These are phyloP conservation scores for Quercus berberidifolia DNA, from an alignment of 306 rosid species.

Conservation along the genomic window DNA sequence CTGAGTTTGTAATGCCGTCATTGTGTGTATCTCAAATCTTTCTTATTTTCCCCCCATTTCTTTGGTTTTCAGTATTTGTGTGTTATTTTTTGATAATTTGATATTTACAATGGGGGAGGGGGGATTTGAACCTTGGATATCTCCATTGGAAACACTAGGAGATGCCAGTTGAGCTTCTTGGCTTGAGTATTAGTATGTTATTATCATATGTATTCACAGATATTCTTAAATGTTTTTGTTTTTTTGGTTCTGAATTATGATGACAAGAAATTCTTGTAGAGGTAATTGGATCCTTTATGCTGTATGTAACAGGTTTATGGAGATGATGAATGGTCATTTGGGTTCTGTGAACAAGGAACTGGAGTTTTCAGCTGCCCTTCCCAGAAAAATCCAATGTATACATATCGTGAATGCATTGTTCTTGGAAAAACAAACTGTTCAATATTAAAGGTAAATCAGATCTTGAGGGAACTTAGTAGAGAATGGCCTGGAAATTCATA, in stretches of 20 bases:
- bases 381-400: slow-evolving; percentile 90
- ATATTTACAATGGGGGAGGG: too few species aligned
- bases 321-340: slow-evolving; percentile 98
- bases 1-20: neutral
- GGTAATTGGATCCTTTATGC: slow-evolving; percentile 14
- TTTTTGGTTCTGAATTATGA: neutral
- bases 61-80: neutral
- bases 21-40: neutral
- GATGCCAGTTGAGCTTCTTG: too few species aligned
- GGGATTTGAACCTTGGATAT: too few species aligned
- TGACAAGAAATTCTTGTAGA: slow-evolving; percentile 4
- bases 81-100: neutral
- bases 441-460: slow-evolving; percentile 75
- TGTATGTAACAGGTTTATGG: slow-evolving; percentile 61
- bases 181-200: too few species aligned
- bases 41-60: neutral
- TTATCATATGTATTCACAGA: too few species aligned
- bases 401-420: slow-evolving; percentile 70
- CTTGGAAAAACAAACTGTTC: slow-evolving; percentile 74
- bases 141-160: too few species aligned
- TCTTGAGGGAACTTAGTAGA: slow-evolving; percentile 93
- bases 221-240: neutral
- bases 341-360: slow-evolving; percentile 92
- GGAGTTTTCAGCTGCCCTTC: slow-evolving; percentile 98
- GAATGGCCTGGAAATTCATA: slow-evolving; percentile 93